These are phyloP conservation scores for Agastache rugosa DNA, from an alignment of 257 asterid species.

Conservation along the genomic window DNA sequence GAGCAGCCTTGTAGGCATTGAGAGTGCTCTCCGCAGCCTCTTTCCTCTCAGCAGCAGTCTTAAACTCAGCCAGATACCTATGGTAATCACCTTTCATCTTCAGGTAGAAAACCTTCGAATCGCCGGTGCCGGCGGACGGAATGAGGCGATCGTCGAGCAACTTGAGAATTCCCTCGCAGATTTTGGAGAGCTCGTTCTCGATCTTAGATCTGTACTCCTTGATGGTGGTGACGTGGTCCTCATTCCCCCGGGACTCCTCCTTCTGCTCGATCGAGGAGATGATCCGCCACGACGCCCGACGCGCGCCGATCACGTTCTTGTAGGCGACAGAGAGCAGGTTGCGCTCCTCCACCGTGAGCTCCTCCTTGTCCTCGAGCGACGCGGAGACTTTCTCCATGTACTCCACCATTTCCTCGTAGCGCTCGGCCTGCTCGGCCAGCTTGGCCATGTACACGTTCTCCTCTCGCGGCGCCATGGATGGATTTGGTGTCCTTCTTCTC, in stretches of 20 bases:
- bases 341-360: slow-evolving; percentile 48
- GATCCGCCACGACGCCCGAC: slow-evolving; percentile 50
- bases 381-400: slow-evolving; percentile 49
- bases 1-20: slow-evolving; percentile 52
- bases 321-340: slow-evolving; percentile 51
- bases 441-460: slow-evolving; percentile 53
- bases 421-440: slow-evolving; percentile 54
- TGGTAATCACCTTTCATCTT: slow-evolving; percentile 55
- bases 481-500: neutral
- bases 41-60: slow-evolving; percentile 48
- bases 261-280: slow-evolving; percentile 51
- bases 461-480: slow-evolving; percentile 44
- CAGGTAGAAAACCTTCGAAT: slow-evolving; percentile 48
- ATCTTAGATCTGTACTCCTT: slow-evolving; percentile 49
- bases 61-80: slow-evolving; percentile 51
- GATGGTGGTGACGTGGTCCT: slow-evolving; percentile 45
- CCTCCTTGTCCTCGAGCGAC: slow-evolving; percentile 45
- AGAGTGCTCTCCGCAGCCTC: slow-evolving; percentile 58
- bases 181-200: slow-evolving; percentile 47
- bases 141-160: slow-evolving; percentile 44
- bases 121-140: slow-evolving; percentile 44
- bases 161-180: slow-evolving; percentile 47
- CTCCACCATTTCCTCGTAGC: slow-evolving; percentile 53
- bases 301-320: slow-evolving; percentile 51
- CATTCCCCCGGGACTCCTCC: slow-evolving; percentile 50